These are phyloP conservation scores for Geranomyces michiganensis DNA, from an alignment of 192 early-diverging fungal species.

Conservation along the genomic window DNA sequence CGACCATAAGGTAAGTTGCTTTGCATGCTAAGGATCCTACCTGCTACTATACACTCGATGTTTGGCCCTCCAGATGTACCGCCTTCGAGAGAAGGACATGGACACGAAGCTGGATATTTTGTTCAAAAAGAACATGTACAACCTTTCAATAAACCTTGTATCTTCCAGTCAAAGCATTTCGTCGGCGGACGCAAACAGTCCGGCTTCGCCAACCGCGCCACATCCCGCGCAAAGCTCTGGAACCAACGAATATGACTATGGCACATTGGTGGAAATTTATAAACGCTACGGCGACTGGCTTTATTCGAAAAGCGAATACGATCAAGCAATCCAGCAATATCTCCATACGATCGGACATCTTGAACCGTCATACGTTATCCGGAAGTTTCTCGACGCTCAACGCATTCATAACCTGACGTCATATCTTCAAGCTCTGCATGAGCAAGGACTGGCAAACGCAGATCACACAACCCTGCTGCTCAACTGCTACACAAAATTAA, in stretches of 20 bases:
- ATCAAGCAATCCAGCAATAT: slow-evolving; percentile 90
- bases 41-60: slow-evolving; percentile 21
- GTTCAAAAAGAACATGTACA: slow-evolving; percentile 89
- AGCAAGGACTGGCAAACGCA: slow-evolving; percentile 79
- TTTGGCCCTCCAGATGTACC: slow-evolving; percentile 59
- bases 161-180: slow-evolving; percentile 27
- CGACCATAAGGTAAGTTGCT: slow-evolving; percentile 63
- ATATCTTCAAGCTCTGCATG: slow-evolving; percentile 90
- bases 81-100: slow-evolving; percentile 86
- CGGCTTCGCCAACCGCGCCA: not conserved
- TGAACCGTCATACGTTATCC: slow-evolving; percentile 95
- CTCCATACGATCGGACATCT: slow-evolving; percentile 87
- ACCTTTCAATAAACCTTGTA: slow-evolving; percentile 85
- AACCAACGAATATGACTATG: slow-evolving; percentile 66
- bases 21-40: too few relatives aligned
- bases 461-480: slow-evolving; percentile 96
- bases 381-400: slow-evolving; percentile 96
- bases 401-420: slow-evolving; percentile 84
- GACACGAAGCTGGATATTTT: slow-evolving; percentile 84
- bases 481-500: slow-evolving; percentile 96
- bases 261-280: slow-evolving; percentile 88
- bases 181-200: not conserved
- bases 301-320: slow-evolving; percentile 77
- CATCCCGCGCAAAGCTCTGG: not conserved
- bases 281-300: slow-evolving; percentile 93